Conservation (phyloP, 805 yeast genomes). For the Cyberlindnera subsufficiens region DNA sequence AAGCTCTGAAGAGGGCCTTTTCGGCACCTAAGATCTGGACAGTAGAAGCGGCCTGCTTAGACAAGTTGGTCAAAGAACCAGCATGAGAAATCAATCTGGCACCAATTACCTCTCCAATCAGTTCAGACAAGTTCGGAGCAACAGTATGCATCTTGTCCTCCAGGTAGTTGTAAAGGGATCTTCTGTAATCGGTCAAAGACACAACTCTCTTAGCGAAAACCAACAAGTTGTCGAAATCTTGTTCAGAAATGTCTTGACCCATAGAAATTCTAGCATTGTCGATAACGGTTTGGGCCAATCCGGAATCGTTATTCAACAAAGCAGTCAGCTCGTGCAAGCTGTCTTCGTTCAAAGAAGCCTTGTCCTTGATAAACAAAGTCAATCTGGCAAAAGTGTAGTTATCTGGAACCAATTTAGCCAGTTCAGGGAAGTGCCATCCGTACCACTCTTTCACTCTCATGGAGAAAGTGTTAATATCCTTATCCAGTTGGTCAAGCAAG, state of each 20-base stretch:
- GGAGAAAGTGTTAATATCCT: conserved; percentile 95
- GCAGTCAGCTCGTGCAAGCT: conserved; percentile 89
- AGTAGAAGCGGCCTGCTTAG: conserved; percentile 98
- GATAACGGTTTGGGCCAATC: conserved; percentile 82
- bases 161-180: conserved; percentile 75
- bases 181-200: conserved; percentile 85
- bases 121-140: conserved; percentile 94
- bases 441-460: conserved; percentile 99
- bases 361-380: conserved; percentile 79
- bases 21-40: conserved; percentile 99
- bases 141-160: conserved; percentile 95
- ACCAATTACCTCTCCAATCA: conserved; percentile 98
- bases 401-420: conserved; percentile 97
- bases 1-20: conserved; percentile 97
- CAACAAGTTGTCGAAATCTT: conserved; percentile 86
- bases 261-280: conserved; percentile 95
- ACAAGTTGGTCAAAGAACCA: conserved; percentile 92
- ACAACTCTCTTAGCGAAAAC: conserved; percentile 93
- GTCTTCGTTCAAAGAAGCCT: conserved; percentile 73
- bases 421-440: conserved; percentile 98
- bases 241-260: conserved; percentile 97
- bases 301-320: conserved; percentile 76
- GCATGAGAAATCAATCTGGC: conserved; percentile 98
- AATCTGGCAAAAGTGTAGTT: conserved; percentile 94
- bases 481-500: conserved; percentile 89